These are phyloP conservation scores for Mortierella antarctica DNA, from an alignment of 192 early-diverging fungal genomes.

Conservation along the genomic window DNA sequence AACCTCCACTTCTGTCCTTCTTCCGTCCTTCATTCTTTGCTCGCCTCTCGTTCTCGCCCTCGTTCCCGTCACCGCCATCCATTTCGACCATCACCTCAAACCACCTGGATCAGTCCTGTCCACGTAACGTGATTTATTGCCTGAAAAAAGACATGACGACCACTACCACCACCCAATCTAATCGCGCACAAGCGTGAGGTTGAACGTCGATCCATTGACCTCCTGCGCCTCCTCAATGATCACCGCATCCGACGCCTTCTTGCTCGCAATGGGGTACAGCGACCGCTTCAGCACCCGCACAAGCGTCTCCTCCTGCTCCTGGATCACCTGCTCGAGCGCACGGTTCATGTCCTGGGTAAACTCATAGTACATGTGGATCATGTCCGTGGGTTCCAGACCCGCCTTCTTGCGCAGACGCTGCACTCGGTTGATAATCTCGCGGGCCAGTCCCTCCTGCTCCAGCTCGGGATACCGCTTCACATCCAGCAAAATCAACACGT, in stretches of 20 bases:
- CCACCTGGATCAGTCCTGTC: neutral
- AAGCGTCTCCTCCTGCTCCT: conserved; percentile 78
- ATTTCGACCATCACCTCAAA: neutral
- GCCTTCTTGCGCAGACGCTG: conserved; percentile 98
- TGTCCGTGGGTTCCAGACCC: conserved; percentile 86
- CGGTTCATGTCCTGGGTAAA: conserved; percentile 77
- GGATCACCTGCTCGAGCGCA: conserved; percentile 76
- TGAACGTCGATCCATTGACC: conserved; percentile 81
- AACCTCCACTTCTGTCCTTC: no score
- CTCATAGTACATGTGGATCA: conserved; percentile 85
- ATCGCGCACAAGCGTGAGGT: conserved; percentile 72
- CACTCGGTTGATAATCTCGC: conserved; percentile 97
- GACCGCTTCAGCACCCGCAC: conserved; percentile 78
- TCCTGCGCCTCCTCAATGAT: conserved; percentile 90
- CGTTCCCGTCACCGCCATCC: neutral
- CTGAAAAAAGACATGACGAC: neutral
- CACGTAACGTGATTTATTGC: neutral
- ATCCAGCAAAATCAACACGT: conserved; percentile 91
- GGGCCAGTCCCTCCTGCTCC: conserved; percentile 89
- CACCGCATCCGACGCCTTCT: conserved; percentile 59
- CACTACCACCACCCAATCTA: conserved; percentile 1
- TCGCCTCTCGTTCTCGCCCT: neutral
- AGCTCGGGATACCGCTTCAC: conserved; percentile 82
- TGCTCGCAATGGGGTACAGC: conserved; percentile 55
- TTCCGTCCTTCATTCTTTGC: neutral